Evolutionary conservation across 2,329 filamentous ascomycete species (phyloP).

Genomic region (Aspergillus ochraceus): DNA sequence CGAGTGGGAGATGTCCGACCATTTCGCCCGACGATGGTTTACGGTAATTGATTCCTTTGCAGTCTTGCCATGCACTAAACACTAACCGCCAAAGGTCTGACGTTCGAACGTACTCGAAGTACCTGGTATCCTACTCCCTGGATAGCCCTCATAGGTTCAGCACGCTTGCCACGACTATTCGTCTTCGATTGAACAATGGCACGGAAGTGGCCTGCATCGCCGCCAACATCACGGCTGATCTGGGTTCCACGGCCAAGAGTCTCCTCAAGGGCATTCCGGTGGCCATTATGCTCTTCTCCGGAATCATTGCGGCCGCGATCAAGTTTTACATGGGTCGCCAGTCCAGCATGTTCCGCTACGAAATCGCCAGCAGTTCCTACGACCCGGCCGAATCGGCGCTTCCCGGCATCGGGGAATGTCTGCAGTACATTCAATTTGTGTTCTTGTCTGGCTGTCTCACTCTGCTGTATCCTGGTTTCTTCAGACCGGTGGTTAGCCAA

Average conservation of each 20-base stretch:
- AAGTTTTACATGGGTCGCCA: not conserved
- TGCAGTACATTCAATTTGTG: constrained; percentile 17
- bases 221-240: constrained; percentile 12
- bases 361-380: not conserved
- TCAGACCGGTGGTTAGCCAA: constrained; percentile 10
- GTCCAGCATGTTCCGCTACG: constrained; percentile 12
- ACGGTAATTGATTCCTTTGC: not conserved
- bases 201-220: constrained; percentile 4
- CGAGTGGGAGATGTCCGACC: not conserved
- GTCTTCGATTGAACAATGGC: constrained; percentile 6
- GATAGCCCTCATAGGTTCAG: constrained; percentile 3
- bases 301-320: not conserved
- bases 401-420: constrained; percentile 6
- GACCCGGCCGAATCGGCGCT: constrained; percentile 9
- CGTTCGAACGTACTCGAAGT: constrained; percentile 8
- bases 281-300: constrained; percentile 9
- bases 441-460: constrained; percentile 14
- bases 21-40: not conserved
- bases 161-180: constrained; percentile 10
- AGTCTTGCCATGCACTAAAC: not conserved
- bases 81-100: not conserved
- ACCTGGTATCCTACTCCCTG: constrained; percentile 6
- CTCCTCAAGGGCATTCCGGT: constrained; percentile 3
- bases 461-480: constrained; percentile 15
- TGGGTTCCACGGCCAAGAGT: constrained; percentile 4